Evolutionary conservation across 176 grass and related monocot genomes (phyloP).

Genomic region (Carex littledalei): DNA sequence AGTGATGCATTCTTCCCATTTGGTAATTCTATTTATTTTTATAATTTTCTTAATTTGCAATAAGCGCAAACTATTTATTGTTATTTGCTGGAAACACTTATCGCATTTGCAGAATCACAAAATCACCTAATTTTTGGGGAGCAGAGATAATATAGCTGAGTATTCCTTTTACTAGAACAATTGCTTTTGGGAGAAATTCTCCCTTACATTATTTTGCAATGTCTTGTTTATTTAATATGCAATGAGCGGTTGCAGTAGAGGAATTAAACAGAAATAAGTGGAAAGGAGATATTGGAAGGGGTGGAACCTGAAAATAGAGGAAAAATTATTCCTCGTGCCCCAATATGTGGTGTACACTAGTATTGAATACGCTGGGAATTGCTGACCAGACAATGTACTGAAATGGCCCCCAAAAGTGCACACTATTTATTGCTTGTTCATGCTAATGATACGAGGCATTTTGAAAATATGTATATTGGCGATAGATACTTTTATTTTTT

Average conservation of each 20-base stretch:
- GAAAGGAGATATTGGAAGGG: too few species aligned
- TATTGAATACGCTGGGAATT: too few species aligned
- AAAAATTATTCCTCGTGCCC: too few species aligned
- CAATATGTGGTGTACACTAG: too few species aligned
- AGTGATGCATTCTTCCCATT: slow-evolving; percentile 98
- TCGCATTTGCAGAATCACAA: neutral
- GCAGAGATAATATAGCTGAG: neutral
- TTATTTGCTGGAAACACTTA: neutral
- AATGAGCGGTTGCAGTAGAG: too few species aligned
- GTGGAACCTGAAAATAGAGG: too few species aligned
- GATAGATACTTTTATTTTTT: neutral
- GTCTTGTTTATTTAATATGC: slow-evolving; percentile 23
- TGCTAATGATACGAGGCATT: neutral
- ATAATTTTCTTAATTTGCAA: neutral
- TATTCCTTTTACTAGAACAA: neutral
- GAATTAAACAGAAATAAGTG: too few species aligned
- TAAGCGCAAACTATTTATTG: neutral
- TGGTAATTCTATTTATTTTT: slow-evolving; percentile 29
- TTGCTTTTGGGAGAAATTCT: neutral
- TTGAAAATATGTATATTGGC: neutral
- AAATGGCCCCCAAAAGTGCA: neutral
- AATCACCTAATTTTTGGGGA: neutral
- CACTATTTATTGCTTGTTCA: neutral
- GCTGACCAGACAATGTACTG: too few species aligned
- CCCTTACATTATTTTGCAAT: neutral